phyloP scores from a whole-genome alignment of 192 early-diverging fungal species.

The Fimicolochytrium jonesii region DNA sequence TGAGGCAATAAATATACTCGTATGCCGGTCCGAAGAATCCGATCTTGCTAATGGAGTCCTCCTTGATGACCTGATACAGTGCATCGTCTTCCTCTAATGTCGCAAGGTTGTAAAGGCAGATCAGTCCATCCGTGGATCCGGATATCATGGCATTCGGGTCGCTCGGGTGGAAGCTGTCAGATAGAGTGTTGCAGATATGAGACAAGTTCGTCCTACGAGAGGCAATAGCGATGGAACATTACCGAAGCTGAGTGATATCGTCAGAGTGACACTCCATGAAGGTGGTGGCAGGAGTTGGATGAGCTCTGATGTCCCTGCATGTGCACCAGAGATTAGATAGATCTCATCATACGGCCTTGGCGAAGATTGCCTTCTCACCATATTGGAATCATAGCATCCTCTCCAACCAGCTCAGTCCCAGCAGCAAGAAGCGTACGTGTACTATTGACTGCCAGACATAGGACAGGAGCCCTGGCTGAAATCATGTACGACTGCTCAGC shows the following conservation, averaged over 20 bases:
- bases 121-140: constrained; percentile 50
- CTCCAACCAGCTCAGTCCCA: constrained; percentile 35
- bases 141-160: constrained; percentile 31
- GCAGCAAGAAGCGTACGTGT: constrained; percentile 32
- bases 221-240: neutral
- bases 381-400: constrained; percentile 39
- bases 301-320: constrained; percentile 34
- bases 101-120: constrained; percentile 70
- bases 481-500: too few relatives aligned
- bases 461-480: constrained; percentile 27
- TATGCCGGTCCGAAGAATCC: constrained; percentile 88
- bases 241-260: constrained; percentile 45
- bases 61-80: constrained; percentile 75
- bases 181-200: neutral
- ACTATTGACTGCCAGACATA: constrained; percentile 34
- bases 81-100: constrained; percentile 85
- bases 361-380: constrained; percentile 23
- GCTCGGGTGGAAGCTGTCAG: constrained; percentile 42
- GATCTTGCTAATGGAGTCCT: constrained; percentile 72
- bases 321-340: too few relatives aligned
- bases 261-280: constrained; percentile 53
- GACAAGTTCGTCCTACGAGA: neutral
- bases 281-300: constrained; percentile 7
- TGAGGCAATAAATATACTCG: constrained; percentile 86
- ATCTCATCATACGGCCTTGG: too few relatives aligned